phyloP scores from a whole-genome alignment of 805 yeast species.

The Yamadazyma akitaensis region DNA sequence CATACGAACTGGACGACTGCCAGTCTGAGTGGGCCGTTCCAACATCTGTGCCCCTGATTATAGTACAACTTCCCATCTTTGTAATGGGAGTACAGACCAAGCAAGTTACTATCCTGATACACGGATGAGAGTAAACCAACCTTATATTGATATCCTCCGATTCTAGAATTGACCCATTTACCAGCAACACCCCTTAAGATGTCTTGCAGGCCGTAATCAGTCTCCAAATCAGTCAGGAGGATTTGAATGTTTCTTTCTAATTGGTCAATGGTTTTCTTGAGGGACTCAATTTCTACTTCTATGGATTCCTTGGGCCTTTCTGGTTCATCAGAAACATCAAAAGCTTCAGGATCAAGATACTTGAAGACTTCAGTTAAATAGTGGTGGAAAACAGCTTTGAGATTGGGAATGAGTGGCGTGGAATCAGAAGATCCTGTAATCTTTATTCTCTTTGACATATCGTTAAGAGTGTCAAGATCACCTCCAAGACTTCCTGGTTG shows the following conservation, averaged over 20 bases:
- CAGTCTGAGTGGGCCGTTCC: constrained; percentile 90
- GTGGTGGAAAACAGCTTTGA: constrained; percentile 21
- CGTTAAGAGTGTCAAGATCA: constrained; percentile 6
- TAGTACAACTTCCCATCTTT: constrained; percentile 37
- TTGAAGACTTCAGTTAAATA: constrained; percentile 16
- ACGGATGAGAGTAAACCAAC: constrained; percentile 56
- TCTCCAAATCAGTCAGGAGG: constrained; percentile 20
- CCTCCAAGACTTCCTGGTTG: background rate
- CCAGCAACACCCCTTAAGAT: constrained; percentile 57
- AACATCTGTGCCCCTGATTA: constrained; percentile 72
- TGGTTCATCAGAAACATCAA: background rate
- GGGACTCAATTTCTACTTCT: constrained; percentile 1
- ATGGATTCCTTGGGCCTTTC: background rate
- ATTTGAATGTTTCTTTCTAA: constrained; percentile 14
- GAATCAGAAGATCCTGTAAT: background rate
- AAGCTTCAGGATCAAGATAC: constrained; percentile 8
- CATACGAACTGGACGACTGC: constrained; percentile 65
- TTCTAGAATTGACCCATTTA: constrained; percentile 43
- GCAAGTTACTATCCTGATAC: constrained; percentile 50
- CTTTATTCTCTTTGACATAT: constrained; percentile 8
- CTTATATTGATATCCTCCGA: constrained; percentile 71
- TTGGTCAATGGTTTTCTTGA: constrained; percentile 15
- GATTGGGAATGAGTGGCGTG: background rate
- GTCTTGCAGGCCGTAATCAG: constrained; percentile 58
- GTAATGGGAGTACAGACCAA: constrained; percentile 44